These are phyloP conservation scores for Trichoderma endophyticum DNA, from an alignment of 2,329 filamentous ascomycete genomes.

Conservation along the genomic window DNA sequence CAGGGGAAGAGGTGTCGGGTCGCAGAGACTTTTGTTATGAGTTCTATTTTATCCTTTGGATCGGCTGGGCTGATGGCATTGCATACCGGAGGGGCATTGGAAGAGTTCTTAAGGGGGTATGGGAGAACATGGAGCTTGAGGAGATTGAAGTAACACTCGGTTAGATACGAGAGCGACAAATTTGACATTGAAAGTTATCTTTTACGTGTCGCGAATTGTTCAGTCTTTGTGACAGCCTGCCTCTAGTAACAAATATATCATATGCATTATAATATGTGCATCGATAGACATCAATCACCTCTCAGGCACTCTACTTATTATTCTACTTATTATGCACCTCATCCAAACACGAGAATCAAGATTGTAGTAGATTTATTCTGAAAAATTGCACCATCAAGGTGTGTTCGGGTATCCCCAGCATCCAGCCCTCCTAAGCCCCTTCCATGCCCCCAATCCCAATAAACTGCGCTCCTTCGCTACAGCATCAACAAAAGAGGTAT, in stretches of 20 bases:
- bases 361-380: background rate
- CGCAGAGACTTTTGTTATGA: background rate
- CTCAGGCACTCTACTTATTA: too few species aligned
- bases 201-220: too few species aligned
- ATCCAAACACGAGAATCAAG: too few species aligned
- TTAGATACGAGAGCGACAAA: background rate
- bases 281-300: too few species aligned
- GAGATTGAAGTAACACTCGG: background rate
- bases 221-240: too few species aligned
- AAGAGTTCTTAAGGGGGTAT: background rate
- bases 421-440: background rate
- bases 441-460: background rate
- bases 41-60: background rate
- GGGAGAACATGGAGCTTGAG: background rate
- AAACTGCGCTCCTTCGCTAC: background rate
- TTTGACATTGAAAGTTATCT: too few species aligned
- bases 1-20: background rate
- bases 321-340: too few species aligned
- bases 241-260: too few species aligned
- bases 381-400: slow-evolving; percentile 7
- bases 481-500: slow-evolving; percentile 8
- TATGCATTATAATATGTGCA: too few species aligned
- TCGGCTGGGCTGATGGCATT: background rate
- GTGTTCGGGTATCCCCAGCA: slow-evolving; percentile 1
- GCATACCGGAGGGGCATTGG: background rate